Conservation (phyloP, 495 filamentous ascomycete species). For the Tetracladium setigerum region DNA sequence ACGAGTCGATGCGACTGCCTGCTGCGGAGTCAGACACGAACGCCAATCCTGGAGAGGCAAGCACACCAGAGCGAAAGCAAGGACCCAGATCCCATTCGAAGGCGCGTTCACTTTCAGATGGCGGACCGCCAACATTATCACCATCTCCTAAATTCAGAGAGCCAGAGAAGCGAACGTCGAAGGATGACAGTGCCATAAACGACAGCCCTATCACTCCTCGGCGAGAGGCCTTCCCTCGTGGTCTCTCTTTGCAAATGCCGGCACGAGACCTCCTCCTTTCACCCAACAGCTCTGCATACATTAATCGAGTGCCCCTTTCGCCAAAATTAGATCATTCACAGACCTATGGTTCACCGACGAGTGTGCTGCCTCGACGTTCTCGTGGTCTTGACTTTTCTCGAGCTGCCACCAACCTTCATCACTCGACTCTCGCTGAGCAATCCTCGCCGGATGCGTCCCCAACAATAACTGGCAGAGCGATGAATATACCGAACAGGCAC, state of each 20-base stretch:
- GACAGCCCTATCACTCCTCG: constrained; percentile 56
- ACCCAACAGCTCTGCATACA: constrained; percentile 45
- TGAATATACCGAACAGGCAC: constrained; percentile 59
- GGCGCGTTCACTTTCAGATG: constrained; percentile 27
- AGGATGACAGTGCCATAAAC: constrained; percentile 70
- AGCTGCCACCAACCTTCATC: constrained; percentile 90
- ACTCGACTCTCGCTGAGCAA: constrained; percentile 84
- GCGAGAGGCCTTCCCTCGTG: constrained; percentile 51
- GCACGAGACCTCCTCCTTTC: constrained; percentile 39
- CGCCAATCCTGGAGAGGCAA: too few species aligned
- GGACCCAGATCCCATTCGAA: constrained; percentile 12
- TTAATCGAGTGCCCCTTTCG: constrained; percentile 64
- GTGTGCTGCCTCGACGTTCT: constrained; percentile 77
- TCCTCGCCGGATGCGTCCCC: constrained; percentile 93
- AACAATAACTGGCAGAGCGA: constrained; percentile 67
- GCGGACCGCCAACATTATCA: constrained; percentile 44
- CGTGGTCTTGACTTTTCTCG: constrained; percentile 88
- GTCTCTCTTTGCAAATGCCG: constrained; percentile 70
- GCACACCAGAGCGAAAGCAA: too few species aligned
- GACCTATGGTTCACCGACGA: constrained; percentile 76
- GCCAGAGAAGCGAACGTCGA: constrained; percentile 46
- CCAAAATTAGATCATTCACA: constrained; percentile 78
- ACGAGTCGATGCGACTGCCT: too few species aligned
- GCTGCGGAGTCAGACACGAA: too few species aligned
- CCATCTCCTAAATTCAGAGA: constrained; percentile 62